A percentile compares a stretch with the other conserved stretches of the same genome.
These are phyloP conservation scores for Datisca glomerata DNA, from an alignment of 306 rosid genomes.

Conservation along the genomic window DNA sequence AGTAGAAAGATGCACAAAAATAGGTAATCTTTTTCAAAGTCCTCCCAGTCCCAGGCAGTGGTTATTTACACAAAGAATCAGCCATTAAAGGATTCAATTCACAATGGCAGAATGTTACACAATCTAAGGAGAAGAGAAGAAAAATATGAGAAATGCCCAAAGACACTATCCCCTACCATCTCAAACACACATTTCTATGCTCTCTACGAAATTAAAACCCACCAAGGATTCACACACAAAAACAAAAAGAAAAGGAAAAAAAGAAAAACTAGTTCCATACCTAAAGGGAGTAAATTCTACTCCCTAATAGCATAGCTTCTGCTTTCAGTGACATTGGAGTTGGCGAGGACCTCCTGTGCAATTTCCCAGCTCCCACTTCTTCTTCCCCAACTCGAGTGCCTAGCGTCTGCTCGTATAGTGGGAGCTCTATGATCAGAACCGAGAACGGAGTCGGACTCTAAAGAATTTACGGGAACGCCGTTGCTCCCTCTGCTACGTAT, in stretches of 20 bases:
- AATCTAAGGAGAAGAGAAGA: conserved; percentile 4
- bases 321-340: conserved; percentile 56
- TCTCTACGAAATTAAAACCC: conserved; percentile 24
- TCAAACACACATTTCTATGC: conserved; percentile 36
- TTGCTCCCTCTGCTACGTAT: conserved; percentile 60
- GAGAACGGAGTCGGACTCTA: conserved; percentile 55
- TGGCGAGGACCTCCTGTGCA: conserved; percentile 46
- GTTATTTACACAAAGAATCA: conserved; percentile 51
- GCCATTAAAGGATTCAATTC: conserved; percentile 25
- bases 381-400: conserved; percentile 80
- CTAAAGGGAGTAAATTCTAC: conserved; percentile 19
- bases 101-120: conserved; percentile 15
- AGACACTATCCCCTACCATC: conserved; percentile 30
- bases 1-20: too few relatives aligned
- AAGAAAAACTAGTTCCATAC: conserved; percentile 17
- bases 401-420: conserved; percentile 56
- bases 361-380: conserved; percentile 80
- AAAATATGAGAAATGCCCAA: conserved; percentile 2
- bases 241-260: too few relatives aligned
- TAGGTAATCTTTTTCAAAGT: too few relatives aligned
- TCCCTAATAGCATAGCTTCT: conserved; percentile 34
- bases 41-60: too few relatives aligned
- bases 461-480: conserved; percentile 39
- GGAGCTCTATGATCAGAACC: conserved; percentile 70
- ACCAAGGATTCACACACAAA: conserved; percentile 25